Evolutionary conservation across 2,329 filamentous ascomycete genomes (phyloP).

Genomic region (Coniochaeta sp.): DNA sequence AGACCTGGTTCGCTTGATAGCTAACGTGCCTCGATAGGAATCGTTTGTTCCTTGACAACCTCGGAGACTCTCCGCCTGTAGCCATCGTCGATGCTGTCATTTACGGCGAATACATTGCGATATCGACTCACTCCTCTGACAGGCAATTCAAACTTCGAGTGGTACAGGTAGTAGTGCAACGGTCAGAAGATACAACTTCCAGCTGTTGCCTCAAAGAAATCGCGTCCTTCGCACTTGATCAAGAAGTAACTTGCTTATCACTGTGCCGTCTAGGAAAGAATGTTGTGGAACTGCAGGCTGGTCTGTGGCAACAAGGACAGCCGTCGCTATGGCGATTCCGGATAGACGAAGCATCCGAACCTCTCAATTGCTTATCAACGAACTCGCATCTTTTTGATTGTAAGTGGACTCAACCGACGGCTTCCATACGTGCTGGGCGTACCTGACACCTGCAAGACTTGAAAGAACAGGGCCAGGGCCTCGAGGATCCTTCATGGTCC

Average conservation of each 20-base stretch:
- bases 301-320: constrained; percentile 22
- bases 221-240: constrained; percentile 26
- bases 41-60: constrained; percentile 5
- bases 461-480: neutral
- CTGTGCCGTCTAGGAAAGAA: constrained; percentile 10
- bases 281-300: constrained; percentile 15
- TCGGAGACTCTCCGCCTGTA: constrained; percentile 3
- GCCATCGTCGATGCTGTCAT: constrained; percentile 35
- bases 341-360: constrained; percentile 3
- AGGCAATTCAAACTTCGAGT: constrained; percentile 30
- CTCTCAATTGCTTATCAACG: neutral
- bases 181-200: constrained; percentile 22
- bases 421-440: neutral
- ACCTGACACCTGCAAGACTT: neutral
- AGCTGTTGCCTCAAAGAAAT: constrained; percentile 16
- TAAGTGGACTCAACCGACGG: constrained; percentile 7
- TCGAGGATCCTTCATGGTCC: neutral
- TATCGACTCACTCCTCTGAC: constrained; percentile 31
- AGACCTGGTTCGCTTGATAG: neutral
- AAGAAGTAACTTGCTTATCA: constrained; percentile 42
- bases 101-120: constrained; percentile 26
- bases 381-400: constrained; percentile 13
- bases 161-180: constrained; percentile 28
- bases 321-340: constrained; percentile 26
- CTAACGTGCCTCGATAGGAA: constrained; percentile 8